phyloP scores from a whole-genome alignment of 495 filamentous ascomycete genomes.

The Pseudotulostoma volvatum region DNA sequence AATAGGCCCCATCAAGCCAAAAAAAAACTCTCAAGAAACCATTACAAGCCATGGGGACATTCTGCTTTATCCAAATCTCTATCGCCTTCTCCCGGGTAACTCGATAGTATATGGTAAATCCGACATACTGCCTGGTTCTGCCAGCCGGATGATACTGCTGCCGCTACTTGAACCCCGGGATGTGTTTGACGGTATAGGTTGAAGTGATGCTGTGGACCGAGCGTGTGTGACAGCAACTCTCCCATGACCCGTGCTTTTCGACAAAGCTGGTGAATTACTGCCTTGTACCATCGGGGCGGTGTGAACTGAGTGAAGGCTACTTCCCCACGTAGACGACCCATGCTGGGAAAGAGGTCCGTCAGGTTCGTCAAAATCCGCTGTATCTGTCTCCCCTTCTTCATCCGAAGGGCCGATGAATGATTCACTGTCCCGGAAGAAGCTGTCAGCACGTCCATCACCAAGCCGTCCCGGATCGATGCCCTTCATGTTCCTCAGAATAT shows the following conservation, averaged over 20 bases:
- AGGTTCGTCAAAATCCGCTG: slow-evolving; percentile 10
- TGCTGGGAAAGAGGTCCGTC: slow-evolving; percentile 9
- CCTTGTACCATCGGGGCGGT: slow-evolving; percentile 17
- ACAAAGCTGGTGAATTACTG: slow-evolving; percentile 2
- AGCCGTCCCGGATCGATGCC: slow-evolving; percentile 36
- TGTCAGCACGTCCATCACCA: slow-evolving; percentile 21
- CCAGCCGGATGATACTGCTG: slow-evolving; percentile 31
- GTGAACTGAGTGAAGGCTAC: slow-evolving; percentile 14
- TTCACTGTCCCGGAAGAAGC: slow-evolving; percentile 18
- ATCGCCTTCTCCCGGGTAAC: slow-evolving; percentile 2
- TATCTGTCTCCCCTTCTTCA: slow-evolving; percentile 31
- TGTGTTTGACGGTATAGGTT: slow-evolving; percentile 19
- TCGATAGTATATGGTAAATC: slow-evolving; percentile 32
- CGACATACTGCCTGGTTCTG: slow-evolving; percentile 18
- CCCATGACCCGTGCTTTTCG: neutral
- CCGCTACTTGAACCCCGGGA: slow-evolving; percentile 25
- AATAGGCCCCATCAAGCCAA: too few relatives aligned
- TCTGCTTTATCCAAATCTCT: neutral
- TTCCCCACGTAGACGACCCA: slow-evolving; percentile 17
- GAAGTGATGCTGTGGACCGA: slow-evolving; percentile 24
- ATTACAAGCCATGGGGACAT: too few relatives aligned
- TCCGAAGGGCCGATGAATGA: slow-evolving; percentile 29
- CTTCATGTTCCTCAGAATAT: slow-evolving; percentile 61
- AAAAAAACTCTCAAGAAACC: too few relatives aligned
- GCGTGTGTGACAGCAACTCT: slow-evolving; percentile 1